Base-by-base conservation (phyloP, 768 basidiomycete genomes). In the Coprinellus micaceus region DNA sequence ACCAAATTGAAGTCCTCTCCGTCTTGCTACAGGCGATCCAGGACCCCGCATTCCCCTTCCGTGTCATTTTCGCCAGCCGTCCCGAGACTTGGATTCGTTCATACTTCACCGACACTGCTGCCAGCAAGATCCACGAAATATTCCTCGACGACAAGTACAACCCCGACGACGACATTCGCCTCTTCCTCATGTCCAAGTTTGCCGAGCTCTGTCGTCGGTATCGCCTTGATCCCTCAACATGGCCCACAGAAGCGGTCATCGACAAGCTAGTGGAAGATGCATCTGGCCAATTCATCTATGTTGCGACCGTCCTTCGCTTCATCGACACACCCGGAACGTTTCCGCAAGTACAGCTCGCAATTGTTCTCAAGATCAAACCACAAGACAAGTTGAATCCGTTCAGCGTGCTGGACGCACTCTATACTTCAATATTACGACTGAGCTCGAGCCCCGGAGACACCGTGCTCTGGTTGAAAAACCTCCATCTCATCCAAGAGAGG, bases 201-300 rank as follows among this genome's bases (percentile, higher is more conserved):
- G 40, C 15, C n/a, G 40, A 15, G 6, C 40, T 15, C 19, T 43
- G 13, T 19, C 5, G 40, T 6, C 13, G 19, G 33, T 33, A 33
- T 13, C 6, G 13, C 33, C 13, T 33, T 33, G 33, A 6, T 33
- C 33, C 33, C n/a, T 21, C 40, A 15, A 17, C n/a, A 43, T 54
- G 53, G 53, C 44, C 44, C 15, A 45, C 26, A 3, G 28, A 47
- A 5, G 13, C 19, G 4, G 53, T 24, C 3, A 37, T 54, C 15
- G 19, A 24, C 3, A 47, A 4, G 9, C 28, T 54, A 1, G 53
- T 54, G 2, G 9, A 19, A 13, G 19, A n/a, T 9, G 41, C 53
- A 2, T 54, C 53, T 13, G 53, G 53, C 2, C 53, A 54, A 28
- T 47, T 54, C 28, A 54, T 54, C 19, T 54, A 54, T 36, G 53